A percentile compares a stretch with the other conserved stretches of the same genome.
phyloP scores from a whole-genome alignment of 1,139 yeast species.

The Saccharomyces hybrid region DNA sequence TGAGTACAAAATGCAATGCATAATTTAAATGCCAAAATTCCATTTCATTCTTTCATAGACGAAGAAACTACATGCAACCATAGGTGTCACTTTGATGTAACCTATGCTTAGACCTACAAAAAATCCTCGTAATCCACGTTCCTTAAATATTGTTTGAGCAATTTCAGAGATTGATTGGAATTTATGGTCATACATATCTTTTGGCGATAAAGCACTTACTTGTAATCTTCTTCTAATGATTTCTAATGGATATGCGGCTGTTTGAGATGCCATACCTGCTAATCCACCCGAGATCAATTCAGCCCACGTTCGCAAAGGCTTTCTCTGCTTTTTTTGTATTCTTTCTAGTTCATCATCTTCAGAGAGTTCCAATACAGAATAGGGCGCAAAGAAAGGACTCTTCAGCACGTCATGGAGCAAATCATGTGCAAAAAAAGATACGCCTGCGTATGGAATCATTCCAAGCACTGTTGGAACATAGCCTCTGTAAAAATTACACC shows the following conservation, averaged over 20 bases:
- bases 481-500: constrained; percentile 82
- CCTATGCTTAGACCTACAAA: constrained; percentile 94
- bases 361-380: constrained; percentile 42
- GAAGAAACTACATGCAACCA: constrained; percentile 94
- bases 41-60: constrained; percentile 84
- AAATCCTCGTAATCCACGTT: constrained; percentile 76
- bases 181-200: constrained; percentile 36
- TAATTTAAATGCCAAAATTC: constrained; percentile 47
- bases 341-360: constrained; percentile 18
- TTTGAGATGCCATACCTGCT: constrained; percentile 91
- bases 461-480: constrained; percentile 91
- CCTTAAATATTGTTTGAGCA: constrained; percentile 45
- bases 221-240: constrained; percentile 93
- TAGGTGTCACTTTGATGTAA: constrained; percentile 87
- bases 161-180: constrained; percentile 44
- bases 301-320: constrained; percentile 81
- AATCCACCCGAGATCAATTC: constrained; percentile 90
- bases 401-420: constrained; percentile 77
- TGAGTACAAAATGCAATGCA: background rate
- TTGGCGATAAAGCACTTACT: constrained; percentile 69
- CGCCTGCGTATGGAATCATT: constrained; percentile 97
- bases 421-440: constrained; percentile 90
- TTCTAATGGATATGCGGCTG: constrained; percentile 95
- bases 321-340: constrained; percentile 31
- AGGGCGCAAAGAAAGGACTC: constrained; percentile 43